Conservation (phyloP, 352 stramenopile genomes). For the Globisporangium emineosum region DNA sequence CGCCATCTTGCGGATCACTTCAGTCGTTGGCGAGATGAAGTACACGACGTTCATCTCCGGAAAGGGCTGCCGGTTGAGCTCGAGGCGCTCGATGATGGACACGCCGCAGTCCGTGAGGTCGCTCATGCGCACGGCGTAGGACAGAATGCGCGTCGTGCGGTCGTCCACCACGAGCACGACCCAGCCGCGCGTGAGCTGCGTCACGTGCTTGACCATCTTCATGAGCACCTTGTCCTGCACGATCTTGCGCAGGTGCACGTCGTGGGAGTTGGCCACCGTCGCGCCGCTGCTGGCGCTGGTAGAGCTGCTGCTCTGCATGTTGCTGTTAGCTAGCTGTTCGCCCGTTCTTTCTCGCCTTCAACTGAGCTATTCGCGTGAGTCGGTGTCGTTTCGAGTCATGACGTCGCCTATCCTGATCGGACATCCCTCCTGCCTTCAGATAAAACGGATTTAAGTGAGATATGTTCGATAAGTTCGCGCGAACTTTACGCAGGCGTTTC, state of each 20-base stretch:
- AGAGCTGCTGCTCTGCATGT: not conserved
- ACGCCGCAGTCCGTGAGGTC: slow-evolving; percentile 97
- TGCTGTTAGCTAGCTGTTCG: not conserved
- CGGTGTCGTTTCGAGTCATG: slow-evolving; percentile 9
- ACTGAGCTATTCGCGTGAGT: slow-evolving; percentile 14
- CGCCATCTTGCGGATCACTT: slow-evolving; percentile 83
- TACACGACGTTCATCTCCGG: slow-evolving; percentile 97
- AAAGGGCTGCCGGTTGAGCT: slow-evolving; percentile 95
- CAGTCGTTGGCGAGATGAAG: slow-evolving; percentile 86
- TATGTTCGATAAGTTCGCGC: not conserved
- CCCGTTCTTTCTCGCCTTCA: slow-evolving; percentile 5
- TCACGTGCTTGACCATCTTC: slow-evolving; percentile 85
- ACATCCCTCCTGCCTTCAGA: not conserved
- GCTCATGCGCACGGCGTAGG: slow-evolving; percentile 96
- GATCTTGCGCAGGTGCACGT: slow-evolving; percentile 72
- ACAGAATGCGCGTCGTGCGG: slow-evolving; percentile 91
- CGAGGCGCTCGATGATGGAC: slow-evolving; percentile 94
- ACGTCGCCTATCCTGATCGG: not conserved
- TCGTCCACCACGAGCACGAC: slow-evolving; percentile 96
- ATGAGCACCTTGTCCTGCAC: slow-evolving; percentile 77
- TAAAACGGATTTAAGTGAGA: not conserved
- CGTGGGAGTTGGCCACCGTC: slow-evolving; percentile 39
- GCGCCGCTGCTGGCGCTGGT: not conserved
- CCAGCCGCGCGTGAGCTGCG: slow-evolving; percentile 70
- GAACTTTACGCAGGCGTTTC: not conserved